These are phyloP conservation scores for Arabidopsis suecica DNA, from an alignment of 345 rosid species.

Conservation along the genomic window DNA sequence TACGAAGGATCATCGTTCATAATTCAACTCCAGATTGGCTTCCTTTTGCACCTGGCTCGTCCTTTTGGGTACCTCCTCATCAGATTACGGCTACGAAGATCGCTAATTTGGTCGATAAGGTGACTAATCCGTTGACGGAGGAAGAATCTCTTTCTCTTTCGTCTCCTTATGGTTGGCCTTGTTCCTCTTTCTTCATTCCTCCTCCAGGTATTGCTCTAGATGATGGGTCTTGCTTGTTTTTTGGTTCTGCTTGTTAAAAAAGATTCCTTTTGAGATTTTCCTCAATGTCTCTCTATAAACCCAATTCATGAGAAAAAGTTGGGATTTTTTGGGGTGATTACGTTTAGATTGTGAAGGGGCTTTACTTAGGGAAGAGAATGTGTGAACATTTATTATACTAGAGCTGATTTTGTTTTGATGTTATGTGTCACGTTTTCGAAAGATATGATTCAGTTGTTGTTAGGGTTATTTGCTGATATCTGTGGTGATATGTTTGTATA, in stretches of 20 bases:
- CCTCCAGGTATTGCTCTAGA: conserved; percentile 33
- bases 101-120: conserved; percentile 38
- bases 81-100: conserved; percentile 32
- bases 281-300: neutral
- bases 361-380: neutral
- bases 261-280: no score
- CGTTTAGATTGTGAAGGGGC: neutral
- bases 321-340: neutral
- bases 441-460: conserved; percentile 11
- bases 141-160: conserved; percentile 48
- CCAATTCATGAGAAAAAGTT: conserved; percentile 1
- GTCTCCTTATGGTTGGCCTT: conserved; percentile 55
- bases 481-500: neutral
- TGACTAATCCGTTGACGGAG: conserved; percentile 44
- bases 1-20: conserved; percentile 47
- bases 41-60: conserved; percentile 55
- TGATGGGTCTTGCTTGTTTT: conserved; percentile 13
- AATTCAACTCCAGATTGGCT: conserved; percentile 60
- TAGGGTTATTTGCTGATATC: conserved; percentile 12
- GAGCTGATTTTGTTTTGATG: neutral
- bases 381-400: neutral
- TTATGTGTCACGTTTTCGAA: neutral
- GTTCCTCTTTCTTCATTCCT: conserved; percentile 46
- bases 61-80: conserved; percentile 58
- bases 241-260: neutral